Conservation (phyloP, 345 rosid genomes). For the Moringa oleifera region DNA sequence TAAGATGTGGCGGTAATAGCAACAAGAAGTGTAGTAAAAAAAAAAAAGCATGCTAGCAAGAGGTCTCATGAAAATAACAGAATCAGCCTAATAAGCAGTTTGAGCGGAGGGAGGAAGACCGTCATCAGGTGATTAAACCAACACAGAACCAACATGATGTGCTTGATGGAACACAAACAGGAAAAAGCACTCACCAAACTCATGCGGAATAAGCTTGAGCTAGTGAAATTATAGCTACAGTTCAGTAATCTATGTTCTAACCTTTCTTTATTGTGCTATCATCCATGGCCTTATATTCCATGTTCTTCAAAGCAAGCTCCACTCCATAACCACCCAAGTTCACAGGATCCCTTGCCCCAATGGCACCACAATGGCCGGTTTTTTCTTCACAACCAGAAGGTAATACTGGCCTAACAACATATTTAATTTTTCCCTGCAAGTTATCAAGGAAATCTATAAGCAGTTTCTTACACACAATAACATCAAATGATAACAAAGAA, state of each 20-base stretch:
- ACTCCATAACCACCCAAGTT: constrained; percentile 97
- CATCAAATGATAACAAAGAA: not conserved
- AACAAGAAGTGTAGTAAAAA: too few species aligned
- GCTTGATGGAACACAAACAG: too few species aligned
- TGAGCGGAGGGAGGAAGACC: too few species aligned
- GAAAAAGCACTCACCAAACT: not conserved
- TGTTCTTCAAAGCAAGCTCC: constrained; percentile 97
- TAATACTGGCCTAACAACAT: constrained; percentile 89
- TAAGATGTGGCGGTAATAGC: too few species aligned
- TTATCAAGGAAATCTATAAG: constrained; percentile 23
- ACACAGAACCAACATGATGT: not conserved
- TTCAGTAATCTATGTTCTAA: constrained; percentile 19
- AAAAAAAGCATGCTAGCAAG: too few species aligned
- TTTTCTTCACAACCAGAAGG: constrained; percentile 79
- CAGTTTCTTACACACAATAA: constrained; percentile 2
- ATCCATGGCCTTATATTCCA: constrained; percentile 99
- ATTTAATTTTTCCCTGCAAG: constrained; percentile 74
- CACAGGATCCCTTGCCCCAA: constrained; percentile 69
- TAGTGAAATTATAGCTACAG: constrained; percentile 4
- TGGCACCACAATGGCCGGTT: constrained; percentile 72
- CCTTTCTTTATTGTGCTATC: constrained; percentile 93
- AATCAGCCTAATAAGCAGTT: too few species aligned
- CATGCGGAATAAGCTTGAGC: not conserved
- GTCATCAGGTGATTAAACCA: not conserved
- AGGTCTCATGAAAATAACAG: too few species aligned